A percentile compares a stretch with the other conserved stretches of the same genome.
phyloP scores from a whole-genome alignment of 352 stramenopile species.

The Globisporangium heterothallicum region DNA sequence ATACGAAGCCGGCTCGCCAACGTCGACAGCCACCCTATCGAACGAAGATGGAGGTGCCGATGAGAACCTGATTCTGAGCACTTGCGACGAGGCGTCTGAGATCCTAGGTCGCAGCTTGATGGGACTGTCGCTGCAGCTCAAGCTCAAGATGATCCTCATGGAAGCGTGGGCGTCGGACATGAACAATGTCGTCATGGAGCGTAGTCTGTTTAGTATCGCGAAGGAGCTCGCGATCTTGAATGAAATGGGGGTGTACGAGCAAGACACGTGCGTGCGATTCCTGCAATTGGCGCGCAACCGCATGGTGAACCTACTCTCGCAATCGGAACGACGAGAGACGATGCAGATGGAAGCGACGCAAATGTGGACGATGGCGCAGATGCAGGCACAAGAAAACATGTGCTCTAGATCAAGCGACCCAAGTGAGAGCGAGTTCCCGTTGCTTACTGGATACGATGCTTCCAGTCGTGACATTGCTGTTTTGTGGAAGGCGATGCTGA shows the following conservation, averaged over 20 bases:
- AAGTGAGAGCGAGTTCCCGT: slow-evolving; percentile 49
- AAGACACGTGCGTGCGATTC: slow-evolving; percentile 75
- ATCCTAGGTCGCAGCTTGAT: slow-evolving; percentile 62
- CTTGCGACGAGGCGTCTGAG: slow-evolving; percentile 22
- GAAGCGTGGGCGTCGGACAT: slow-evolving; percentile 81
- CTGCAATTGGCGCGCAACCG: slow-evolving; percentile 60
- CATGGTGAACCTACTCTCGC: slow-evolving; percentile 54
- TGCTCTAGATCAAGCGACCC: slow-evolving; percentile 31
- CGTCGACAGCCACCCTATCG: slow-evolving; percentile 8
- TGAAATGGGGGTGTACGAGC: slow-evolving; percentile 66
- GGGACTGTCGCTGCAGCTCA: slow-evolving; percentile 74
- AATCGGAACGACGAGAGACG: slow-evolving; percentile 53
- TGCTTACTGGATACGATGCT: slow-evolving; percentile 57
- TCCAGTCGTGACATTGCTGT: slow-evolving; percentile 68
- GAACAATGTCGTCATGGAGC: slow-evolving; percentile 85
- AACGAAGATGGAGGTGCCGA: slow-evolving; percentile 10
- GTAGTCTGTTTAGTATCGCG: slow-evolving; percentile 74
- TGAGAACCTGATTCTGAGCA: background rate
- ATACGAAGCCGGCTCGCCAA: slow-evolving; percentile 12
- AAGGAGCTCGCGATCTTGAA: slow-evolving; percentile 80
- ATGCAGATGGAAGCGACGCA: slow-evolving; percentile 61
- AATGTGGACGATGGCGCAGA: slow-evolving; percentile 74
- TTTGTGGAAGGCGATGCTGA: slow-evolving; percentile 79
- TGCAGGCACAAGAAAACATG: slow-evolving; percentile 56
- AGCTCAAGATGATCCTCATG: slow-evolving; percentile 82